Percentiles rank a stretch among this genome's conserved stretches.
These are phyloP conservation scores for Starmera quercuum DNA, from an alignment of 805 yeast species.

Conservation along the genomic window DNA sequence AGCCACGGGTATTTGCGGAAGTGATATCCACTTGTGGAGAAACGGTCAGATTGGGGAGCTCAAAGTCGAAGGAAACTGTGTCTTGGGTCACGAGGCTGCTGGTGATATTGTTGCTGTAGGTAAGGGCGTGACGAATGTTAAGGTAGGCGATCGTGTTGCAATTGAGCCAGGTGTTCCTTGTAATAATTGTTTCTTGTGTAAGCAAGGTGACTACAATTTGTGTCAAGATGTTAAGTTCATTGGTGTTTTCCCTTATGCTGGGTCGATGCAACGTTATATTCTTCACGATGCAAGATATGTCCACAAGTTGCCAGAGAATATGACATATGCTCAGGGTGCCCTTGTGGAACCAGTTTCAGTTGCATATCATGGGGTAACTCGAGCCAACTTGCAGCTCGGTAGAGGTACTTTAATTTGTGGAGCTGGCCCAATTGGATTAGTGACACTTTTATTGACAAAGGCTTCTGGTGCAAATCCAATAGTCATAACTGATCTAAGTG, in stretches of 20 bases:
- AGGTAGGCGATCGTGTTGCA: slow-evolving; percentile 41
- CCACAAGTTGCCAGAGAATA: slow-evolving; percentile 29
- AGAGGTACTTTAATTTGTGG: slow-evolving; percentile 42
- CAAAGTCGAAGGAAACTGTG: slow-evolving; percentile 25
- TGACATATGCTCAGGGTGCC: slow-evolving; percentile 47
- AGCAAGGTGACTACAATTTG: slow-evolving; percentile 32
- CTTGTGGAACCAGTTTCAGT: slow-evolving; percentile 49
- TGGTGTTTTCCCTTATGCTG: slow-evolving; percentile 30
- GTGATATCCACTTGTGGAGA: slow-evolving; percentile 63
- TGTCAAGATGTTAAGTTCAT: slow-evolving; percentile 30
- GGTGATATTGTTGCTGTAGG: slow-evolving; percentile 44
- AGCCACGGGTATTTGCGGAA: slow-evolving; percentile 70
- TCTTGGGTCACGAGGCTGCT: slow-evolving; percentile 38
- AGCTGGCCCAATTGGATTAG: slow-evolving; percentile 55
- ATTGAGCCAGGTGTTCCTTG: slow-evolving; percentile 52
- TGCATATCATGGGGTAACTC: slow-evolving; percentile 43
- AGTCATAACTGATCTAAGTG: slow-evolving; percentile 40
- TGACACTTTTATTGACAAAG: slow-evolving; percentile 37
- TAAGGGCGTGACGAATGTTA: slow-evolving; percentile 34
- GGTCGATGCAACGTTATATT: slow-evolving; percentile 31
- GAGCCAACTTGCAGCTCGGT: slow-evolving; percentile 40
- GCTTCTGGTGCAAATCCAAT: slow-evolving; percentile 49
- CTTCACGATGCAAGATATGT: slow-evolving; percentile 25
- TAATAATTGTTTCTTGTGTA: slow-evolving; percentile 29
- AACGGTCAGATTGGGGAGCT: slow-evolving; percentile 56